Conservation (phyloP, 495 filamentous ascomycete genomes). For the Podospora tetraspora region DNA sequence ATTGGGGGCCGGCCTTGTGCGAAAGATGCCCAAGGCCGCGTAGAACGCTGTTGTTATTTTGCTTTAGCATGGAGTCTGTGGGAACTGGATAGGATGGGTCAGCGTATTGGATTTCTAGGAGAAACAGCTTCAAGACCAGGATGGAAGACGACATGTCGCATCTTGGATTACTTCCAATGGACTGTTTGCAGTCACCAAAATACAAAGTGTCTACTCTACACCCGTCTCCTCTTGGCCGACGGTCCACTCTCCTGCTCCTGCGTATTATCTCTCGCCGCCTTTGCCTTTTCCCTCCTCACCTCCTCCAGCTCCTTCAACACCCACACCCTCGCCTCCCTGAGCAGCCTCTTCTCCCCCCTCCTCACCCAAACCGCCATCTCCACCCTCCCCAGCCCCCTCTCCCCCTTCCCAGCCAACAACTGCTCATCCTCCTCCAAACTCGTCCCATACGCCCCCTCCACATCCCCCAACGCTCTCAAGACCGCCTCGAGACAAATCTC, state of each 20-base stretch:
- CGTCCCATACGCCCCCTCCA: conserved; percentile 55
- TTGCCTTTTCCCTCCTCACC: not conserved
- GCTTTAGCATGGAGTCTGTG: conserved; percentile 3
- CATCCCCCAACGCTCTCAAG: conserved; percentile 38
- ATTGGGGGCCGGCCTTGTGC: conserved; percentile 17
- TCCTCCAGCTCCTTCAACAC: conserved; percentile 14
- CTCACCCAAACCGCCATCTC: conserved; percentile 71
- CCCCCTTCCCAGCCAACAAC: conserved; percentile 35
- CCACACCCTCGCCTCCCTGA: conserved; percentile 41
- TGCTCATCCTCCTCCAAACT: conserved; percentile 56
- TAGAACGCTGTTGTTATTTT: not conserved
- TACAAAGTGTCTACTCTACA: conserved; percentile 7
- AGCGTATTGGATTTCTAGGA: not conserved
- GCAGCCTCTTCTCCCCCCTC: conserved; percentile 73
- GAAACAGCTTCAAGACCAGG: not conserved
- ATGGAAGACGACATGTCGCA: not conserved
- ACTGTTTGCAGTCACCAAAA: not conserved
- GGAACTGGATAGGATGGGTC: not conserved
- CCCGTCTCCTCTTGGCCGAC: conserved; percentile 20
- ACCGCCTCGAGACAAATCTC: conserved; percentile 34
- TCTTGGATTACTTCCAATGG: not conserved
- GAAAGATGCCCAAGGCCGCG: conserved; percentile 15
- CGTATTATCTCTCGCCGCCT: not conserved
- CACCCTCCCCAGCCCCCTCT: conserved; percentile 35
- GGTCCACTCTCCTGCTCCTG: conserved; percentile 11